Base-by-base conservation (phyloP, 2,329 filamentous ascomycete genomes). In the Phaeosphaeriaceae sp. region DNA sequence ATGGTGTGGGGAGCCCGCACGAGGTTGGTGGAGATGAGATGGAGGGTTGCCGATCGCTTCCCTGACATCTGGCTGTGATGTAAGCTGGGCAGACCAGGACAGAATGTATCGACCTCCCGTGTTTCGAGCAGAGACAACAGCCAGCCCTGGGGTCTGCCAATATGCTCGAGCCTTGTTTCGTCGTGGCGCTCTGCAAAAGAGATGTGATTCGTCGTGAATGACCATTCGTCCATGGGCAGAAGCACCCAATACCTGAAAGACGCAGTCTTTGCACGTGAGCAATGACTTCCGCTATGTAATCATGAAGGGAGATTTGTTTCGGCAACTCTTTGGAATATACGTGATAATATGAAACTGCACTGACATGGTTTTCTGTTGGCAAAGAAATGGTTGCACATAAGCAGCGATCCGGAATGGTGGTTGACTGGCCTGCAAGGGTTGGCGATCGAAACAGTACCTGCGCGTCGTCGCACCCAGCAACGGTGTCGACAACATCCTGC, bases 11-110 rank as follows among this genome's bases (percentile, higher is more conserved):
- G 48, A 35, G 40, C 54, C 30, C 4, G 30, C 22, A 49, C 57
- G 56, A 46, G 52, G 64, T 65, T 67, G 63, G 64, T 58, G 50
- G 60, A 61, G 49, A 55, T 21, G 19, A 23, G 19, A 22, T 49
- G 28, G 46, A 35, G 53, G 52, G 15, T 58, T 55, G 62, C 49
- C 50, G 60, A 59, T 64, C 53, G 47, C 47, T 57, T n/a, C 24
- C 24, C 28, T n/a, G 23, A 56, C 24, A 21, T 35, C 24, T 54
- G 17, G 23, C 13, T 44, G 51, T 55, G 60, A 51, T 50, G 52
- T 54, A 51, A 51, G 56, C 57, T 53, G 28, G 13, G 22, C 22
- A 28, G 15, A 6, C 42, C 28, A 44, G 17, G 24, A 52, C 35
- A 44, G 21, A 17, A 42, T 44, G 26, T 30, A 28, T 52, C 21